A percentile compares a stretch with the other conserved stretches of the same genome.
phyloP scores from a whole-genome alignment of 2,329 filamentous ascomycete species.

The Phaeosphaeriaceae sp. region DNA sequence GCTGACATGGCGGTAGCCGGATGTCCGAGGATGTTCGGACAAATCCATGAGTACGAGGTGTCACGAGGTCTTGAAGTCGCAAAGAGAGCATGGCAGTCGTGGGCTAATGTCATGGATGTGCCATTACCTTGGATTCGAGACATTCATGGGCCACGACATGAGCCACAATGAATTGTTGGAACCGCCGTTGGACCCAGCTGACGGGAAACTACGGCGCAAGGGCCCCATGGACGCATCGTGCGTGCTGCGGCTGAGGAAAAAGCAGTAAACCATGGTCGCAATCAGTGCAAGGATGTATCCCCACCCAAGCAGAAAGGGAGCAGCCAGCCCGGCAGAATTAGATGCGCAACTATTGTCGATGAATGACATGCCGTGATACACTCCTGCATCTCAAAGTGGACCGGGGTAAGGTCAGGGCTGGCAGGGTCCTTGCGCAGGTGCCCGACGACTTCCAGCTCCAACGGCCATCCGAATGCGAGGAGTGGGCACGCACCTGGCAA shows the following conservation, averaged over 20 bases:
- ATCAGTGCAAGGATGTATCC: background rate
- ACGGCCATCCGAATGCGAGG: constrained; percentile 22
- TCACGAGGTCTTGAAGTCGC: constrained; percentile 3
- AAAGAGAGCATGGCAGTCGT: constrained; percentile 7
- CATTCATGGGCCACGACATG: constrained; percentile 34
- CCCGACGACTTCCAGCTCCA: constrained; percentile 8
- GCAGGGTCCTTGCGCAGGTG: constrained; percentile 7
- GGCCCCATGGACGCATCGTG: constrained; percentile 19
- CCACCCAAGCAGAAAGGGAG: constrained; percentile 13
- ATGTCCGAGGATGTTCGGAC: constrained; percentile 22
- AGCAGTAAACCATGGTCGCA: constrained; percentile 11
- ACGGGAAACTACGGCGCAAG: constrained; percentile 38
- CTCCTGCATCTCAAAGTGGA: constrained; percentile 9
- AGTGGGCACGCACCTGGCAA: constrained; percentile 7
- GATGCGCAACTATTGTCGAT: background rate
- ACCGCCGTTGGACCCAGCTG: constrained; percentile 46
- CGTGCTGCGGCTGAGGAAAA: constrained; percentile 36
- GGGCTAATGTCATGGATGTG: background rate
- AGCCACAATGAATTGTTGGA: constrained; percentile 46
- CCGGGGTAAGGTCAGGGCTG: background rate
- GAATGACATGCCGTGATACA: constrained; percentile 14
- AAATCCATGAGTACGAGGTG: constrained; percentile 10
- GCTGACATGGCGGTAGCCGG: constrained; percentile 8
- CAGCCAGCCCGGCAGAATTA: constrained; percentile 10
- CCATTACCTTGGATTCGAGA: constrained; percentile 23